Conservation (phyloP, 1,284 basidiomycete genomes). For the Xerocomus minutiporus region DNA sequence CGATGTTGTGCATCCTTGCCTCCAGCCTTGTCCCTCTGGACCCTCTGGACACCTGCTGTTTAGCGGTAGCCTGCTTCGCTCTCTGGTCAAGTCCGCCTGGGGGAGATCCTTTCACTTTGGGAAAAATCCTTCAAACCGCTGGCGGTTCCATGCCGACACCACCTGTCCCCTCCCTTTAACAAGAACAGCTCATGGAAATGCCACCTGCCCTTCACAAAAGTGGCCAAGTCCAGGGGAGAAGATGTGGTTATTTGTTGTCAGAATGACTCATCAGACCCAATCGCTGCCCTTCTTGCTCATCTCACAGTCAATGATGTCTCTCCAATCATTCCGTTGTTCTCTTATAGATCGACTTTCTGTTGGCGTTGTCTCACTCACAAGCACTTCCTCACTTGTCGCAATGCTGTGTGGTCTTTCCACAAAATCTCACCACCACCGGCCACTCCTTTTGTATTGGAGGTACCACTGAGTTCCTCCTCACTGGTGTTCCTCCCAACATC, state of each 20-base stretch:
- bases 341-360: not conserved
- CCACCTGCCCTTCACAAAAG: too few species aligned
- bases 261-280: too few species aligned
- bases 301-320: too few species aligned
- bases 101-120: constrained; percentile 5
- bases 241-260: too few species aligned
- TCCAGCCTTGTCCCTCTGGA: not conserved
- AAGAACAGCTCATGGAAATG: too few species aligned
- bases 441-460: not conserved
- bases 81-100: not conserved
- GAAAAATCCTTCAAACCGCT: not conserved
- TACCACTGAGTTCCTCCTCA: not conserved
- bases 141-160: not conserved
- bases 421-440: constrained; percentile 17
- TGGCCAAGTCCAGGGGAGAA: too few species aligned
- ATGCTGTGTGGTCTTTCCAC: not conserved
- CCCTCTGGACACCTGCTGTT: not conserved
- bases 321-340: too few species aligned
- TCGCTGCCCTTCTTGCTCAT: too few species aligned
- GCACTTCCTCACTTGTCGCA: not conserved
- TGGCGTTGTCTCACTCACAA: not conserved
- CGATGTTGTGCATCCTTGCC: not conserved
- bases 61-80: not conserved
- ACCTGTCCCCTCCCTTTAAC: not conserved
- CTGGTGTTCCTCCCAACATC: not conserved